Base-by-base conservation (phyloP, 1,284 basidiomycete species). In the Pseudozyma sp. region DNA sequence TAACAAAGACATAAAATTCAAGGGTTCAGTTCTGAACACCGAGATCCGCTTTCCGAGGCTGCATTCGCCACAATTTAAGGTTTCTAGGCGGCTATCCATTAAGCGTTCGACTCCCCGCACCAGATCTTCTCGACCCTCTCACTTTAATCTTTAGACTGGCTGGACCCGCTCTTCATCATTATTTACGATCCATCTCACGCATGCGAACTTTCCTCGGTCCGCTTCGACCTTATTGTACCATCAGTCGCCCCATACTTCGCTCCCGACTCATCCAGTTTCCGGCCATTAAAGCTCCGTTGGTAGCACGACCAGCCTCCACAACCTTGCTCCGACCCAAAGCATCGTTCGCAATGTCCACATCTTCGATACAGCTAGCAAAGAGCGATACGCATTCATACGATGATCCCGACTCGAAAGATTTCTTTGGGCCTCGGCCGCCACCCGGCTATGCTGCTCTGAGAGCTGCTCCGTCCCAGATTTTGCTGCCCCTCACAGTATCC, bases 401-500 rank as follows among this genome's bases (percentile, higher is more conserved):
- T 14, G 64, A 72, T 13, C 42, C 55, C 1, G 43, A 61, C 14
- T 34, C 59, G 9, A 25, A 18, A 9, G 69, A 76, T 50, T 52
- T 69, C 44, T 76, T 76, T 35, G 69, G 61, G 7, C 70, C 79
- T 3, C 45, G 70, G 14, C 71, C 79, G 5, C 79, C 79, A 0
- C 35, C 62, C 1, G 78, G 78, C 57, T 81, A 76, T 49, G 31
- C 59, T 3, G 34, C 69, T 0, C 47, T 80, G 5, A 36, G 59
- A 34, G 74, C 67, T 1, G 64, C 71, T 5, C 42, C 68, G 0
- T 72, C 74, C 11, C 78, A 82, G 52, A 61, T 82, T 49, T 62
- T 77, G 5, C 79, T 85, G 10, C 76, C 78, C 7, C 62, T 84
- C 14, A 83, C 80, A 13, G 61, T 85, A 1, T 82, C 81, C 12